Evolutionary conservation across 73 alveolate genomes (phyloP).

Genomic region (Symbiodinium pilosum): DNA sequence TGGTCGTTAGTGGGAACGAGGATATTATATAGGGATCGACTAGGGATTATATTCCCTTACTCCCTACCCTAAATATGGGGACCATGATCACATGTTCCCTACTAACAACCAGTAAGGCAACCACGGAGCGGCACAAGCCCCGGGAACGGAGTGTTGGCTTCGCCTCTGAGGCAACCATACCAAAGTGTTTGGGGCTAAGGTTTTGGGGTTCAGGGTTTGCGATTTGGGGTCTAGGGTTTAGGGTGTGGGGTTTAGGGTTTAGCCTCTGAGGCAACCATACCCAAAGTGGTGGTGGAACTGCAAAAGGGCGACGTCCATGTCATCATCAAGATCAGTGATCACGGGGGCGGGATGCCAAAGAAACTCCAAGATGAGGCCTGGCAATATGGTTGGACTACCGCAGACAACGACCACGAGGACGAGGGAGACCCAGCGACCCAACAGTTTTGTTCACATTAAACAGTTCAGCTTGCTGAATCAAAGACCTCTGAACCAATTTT

Average conservation of each 20-base stretch:
- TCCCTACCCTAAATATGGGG: too few relatives aligned
- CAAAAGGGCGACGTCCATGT: slow-evolving; percentile 79
- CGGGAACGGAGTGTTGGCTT: neutral
- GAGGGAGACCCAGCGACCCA: neutral
- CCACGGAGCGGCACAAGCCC: slow-evolving; percentile 73
- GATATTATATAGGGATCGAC: too few relatives aligned
- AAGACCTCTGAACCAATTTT: neutral
- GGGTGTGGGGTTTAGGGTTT: too few relatives aligned
- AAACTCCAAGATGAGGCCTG: slow-evolving; percentile 70
- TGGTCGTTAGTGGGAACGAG: too few relatives aligned
- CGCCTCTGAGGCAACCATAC: neutral
- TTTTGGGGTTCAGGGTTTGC: too few relatives aligned
- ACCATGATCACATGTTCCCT: too few relatives aligned
- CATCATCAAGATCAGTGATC: slow-evolving; percentile 85
- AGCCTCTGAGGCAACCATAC: neutral
- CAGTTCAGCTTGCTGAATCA: neutral
- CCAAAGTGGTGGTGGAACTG: slow-evolving; percentile 59
- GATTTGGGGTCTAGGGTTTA: too few relatives aligned
- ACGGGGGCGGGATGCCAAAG: slow-evolving; percentile 83
- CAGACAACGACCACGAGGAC: slow-evolving; percentile 39
- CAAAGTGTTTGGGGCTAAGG: neutral
- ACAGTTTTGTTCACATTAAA: too few relatives aligned
- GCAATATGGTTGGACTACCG: slow-evolving; percentile 91
- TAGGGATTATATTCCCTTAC: too few relatives aligned
- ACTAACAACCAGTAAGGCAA: too few relatives aligned